These are phyloP conservation scores for Prunus mume DNA, from an alignment of 306 rosid species.

Conservation along the genomic window DNA sequence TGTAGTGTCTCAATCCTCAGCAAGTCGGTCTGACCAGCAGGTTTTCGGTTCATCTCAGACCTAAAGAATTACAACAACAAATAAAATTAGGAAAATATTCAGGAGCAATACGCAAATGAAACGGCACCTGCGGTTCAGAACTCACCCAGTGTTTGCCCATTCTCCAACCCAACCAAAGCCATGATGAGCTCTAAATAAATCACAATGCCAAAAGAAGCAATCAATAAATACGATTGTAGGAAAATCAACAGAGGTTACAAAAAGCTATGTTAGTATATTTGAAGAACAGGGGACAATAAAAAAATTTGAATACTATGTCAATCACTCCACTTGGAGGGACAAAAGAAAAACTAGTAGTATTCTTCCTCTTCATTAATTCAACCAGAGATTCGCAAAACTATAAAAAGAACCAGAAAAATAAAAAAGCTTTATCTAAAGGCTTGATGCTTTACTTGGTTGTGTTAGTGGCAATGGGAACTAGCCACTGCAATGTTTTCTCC, in stretches of 20 bases:
- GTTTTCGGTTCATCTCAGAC: conserved; percentile 68
- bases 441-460: conserved; percentile 72
- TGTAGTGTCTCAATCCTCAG: conserved; percentile 88
- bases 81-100: conserved; percentile 9
- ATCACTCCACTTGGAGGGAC: background rate
- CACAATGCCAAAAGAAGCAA: background rate
- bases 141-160: conserved; percentile 99
- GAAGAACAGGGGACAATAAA: background rate
- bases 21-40: conserved; percentile 70
- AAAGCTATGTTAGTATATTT: background rate
- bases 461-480: conserved; percentile 85
- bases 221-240: background rate
- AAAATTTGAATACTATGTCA: background rate
- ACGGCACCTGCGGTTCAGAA: conserved; percentile 8
- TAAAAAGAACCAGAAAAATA: background rate
- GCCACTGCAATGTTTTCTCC: conserved; percentile 97
- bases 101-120: conserved; percentile 1
- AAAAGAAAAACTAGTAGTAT: background rate
- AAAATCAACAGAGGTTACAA: background rate
- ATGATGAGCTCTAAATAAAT: conserved; percentile 77
- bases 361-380: background rate
- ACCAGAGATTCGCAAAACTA: too few relatives aligned
- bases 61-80: conserved; percentile 38
- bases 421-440: background rate
- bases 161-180: conserved; percentile 99